Evolutionary conservation across 1,139 yeast genomes (phyloP).

Genomic region (Komagataea norvegica): DNA sequence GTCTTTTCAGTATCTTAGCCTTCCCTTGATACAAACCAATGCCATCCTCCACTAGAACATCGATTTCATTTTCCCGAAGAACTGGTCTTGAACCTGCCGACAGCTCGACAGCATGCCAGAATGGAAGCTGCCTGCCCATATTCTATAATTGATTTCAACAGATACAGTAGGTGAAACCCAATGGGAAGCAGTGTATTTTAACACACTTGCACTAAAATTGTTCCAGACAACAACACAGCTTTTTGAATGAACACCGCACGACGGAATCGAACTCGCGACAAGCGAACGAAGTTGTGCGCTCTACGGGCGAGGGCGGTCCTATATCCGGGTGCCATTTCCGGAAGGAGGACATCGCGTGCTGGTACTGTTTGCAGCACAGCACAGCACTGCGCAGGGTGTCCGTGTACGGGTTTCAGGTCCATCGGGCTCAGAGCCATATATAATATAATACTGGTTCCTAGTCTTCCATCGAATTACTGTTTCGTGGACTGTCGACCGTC

Average conservation of each 20-base stretch:
- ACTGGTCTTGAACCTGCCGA: slow-evolving; percentile 46
- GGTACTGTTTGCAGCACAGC: not conserved
- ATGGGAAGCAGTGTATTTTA: no score
- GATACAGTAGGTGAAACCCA: no score
- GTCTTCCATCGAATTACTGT: no score
- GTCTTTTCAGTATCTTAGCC: slow-evolving; percentile 56
- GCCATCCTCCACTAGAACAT: slow-evolving; percentile 45
- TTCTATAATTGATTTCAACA: not conserved
- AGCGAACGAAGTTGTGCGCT: no score
- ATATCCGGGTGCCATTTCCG: slow-evolving; percentile 5
- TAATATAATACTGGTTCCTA: no score
- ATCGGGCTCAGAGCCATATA: no score
- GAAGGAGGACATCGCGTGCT: slow-evolving; percentile 1
- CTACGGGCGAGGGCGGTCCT: not conserved
- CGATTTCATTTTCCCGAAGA: slow-evolving; percentile 39
- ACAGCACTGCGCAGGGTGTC: not conserved
- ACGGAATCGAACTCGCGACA: no score
- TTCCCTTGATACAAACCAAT: slow-evolving; percentile 73
- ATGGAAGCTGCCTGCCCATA: slow-evolving; percentile 24
- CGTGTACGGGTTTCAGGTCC: slow-evolving; percentile 1
- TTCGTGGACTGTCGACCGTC: no score
- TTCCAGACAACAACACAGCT: no score
- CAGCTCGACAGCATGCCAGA: slow-evolving; percentile 42
- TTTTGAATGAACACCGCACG: no score
- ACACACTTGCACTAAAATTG: no score